A percentile compares a stretch with the other conserved stretches of the same genome.
phyloP scores from a whole-genome alignment of 805 yeast genomes.

The Kodamaea kakaduensis region DNA sequence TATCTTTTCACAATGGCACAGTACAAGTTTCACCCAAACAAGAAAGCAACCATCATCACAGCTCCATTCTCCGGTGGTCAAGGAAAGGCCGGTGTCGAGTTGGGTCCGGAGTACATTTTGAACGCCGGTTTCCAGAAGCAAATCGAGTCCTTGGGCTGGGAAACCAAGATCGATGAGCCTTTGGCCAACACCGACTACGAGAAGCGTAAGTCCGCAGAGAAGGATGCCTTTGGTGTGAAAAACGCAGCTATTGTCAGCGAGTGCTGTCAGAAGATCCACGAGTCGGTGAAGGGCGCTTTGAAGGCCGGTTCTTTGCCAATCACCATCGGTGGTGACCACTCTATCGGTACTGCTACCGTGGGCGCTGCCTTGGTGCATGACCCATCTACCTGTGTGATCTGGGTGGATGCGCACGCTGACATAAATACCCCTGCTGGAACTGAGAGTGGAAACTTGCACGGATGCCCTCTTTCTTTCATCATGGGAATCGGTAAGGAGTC shows the following conservation, averaged over 20 bases:
- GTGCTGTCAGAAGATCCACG: conserved; percentile 60
- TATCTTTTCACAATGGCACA: conserved; percentile 14
- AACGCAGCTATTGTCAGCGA: conserved; percentile 75
- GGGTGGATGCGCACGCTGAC: conserved; percentile 99
- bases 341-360: conserved; percentile 91
- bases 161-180: conserved; percentile 49
- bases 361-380: conserved; percentile 72
- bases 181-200: conserved; percentile 47
- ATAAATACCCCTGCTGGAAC: conserved; percentile 85
- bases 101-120: conserved; percentile 81
- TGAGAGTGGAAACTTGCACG: conserved; percentile 88
- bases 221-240: conserved; percentile 52
- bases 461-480: conserved; percentile 91
- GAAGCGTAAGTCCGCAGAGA: conserved; percentile 40
- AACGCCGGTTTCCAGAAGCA: conserved; percentile 66
- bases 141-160: conserved; percentile 71
- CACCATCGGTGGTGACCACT: conserved; percentile 95
- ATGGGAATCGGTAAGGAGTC: conserved; percentile 70
- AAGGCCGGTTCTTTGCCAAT: conserved; percentile 56
- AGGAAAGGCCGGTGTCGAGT: conserved; percentile 88
- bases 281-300: conserved; percentile 53
- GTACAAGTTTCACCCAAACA: conserved; percentile 53
- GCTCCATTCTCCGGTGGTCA: conserved; percentile 98
- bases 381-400: conserved; percentile 85
- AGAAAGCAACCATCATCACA: conserved; percentile 62